Base-by-base conservation (phyloP, 1,284 basidiomycete species). In the Cutaneotrichosporon cutaneum region DNA sequence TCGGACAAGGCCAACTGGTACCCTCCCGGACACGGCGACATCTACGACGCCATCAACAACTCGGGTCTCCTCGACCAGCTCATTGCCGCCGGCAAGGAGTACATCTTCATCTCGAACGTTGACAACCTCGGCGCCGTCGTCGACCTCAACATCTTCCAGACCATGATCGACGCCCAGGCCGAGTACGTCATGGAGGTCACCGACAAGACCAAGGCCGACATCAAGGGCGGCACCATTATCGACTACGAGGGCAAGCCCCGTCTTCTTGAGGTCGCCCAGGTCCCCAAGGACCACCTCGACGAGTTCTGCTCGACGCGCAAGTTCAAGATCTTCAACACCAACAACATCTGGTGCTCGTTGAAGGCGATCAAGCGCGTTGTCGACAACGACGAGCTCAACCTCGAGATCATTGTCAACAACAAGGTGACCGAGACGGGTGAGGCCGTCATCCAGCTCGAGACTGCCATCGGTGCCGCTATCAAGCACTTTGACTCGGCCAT, bases 181-280 rank as follows among this genome's bases (percentile, higher is more conserved):
- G 92, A 95, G 81, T 96, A 95, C 83, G 80, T 97, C 77, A 96
- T 96, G 94, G 95, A 99, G 82, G 94, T 99, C 68, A 99, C 96
- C 5, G 94, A 99, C 85, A 99, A 99, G 88, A 99, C 96, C 77
- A 99, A 99, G 85, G 96, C 96, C 63, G 95, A 99, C 80, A 89
- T 99, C 82, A 99, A 99, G 87, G 96, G 96, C 85, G 96, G 96
- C 82, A 99, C 96, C 57, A 85, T 96, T 72, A 94, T 97, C 76
- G 92, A 97, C 80, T 97, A 97, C 79, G 91, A 99, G 54, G 96
- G 95, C 62, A 88, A 87, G 47, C 87, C 98, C 65, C 89, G 75
- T 69, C 84, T 99, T 51, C 89, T 99, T 66, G 96, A 99, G 83
- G 94, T 99, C 66, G 96, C 96, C 22, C 96, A 99, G 81, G 96